These are phyloP conservation scores for Xylaria multiplex DNA, from an alignment of 2,329 filamentous ascomycete species.

Conservation along the genomic window DNA sequence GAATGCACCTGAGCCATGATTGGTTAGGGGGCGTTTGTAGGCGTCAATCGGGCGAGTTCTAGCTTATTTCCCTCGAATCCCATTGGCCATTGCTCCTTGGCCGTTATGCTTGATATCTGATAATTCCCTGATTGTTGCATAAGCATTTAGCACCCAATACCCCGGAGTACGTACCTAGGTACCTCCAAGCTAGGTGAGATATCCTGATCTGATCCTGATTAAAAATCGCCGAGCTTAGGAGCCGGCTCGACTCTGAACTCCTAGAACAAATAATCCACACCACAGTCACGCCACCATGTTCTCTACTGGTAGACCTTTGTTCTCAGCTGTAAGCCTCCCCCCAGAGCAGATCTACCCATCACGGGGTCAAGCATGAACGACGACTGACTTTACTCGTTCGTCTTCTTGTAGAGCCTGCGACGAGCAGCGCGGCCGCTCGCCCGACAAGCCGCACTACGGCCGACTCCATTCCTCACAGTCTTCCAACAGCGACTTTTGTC, in stretches of 20 bases:
- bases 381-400: conserved; percentile 2
- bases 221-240: conserved; percentile 20
- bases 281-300: conserved; percentile 42
- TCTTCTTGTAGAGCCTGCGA: conserved; percentile 54
- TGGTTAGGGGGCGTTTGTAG: conserved; percentile 29
- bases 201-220: conserved; percentile 24
- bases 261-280: conserved; percentile 30
- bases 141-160: conserved; percentile 2
- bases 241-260: not conserved
- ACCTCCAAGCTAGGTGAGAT: too few species aligned
- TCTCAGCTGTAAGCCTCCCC: conserved; percentile 41
- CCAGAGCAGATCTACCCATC: not conserved
- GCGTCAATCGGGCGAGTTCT: not conserved
- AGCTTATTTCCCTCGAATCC: conserved; percentile 12
- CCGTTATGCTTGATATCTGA: conserved; percentile 11
- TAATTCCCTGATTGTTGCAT: conserved; percentile 17
- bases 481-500: conserved; percentile 77
- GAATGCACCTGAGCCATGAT: conserved; percentile 37
- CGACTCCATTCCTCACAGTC: conserved; percentile 47
- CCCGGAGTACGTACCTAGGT: not conserved
- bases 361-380: not conserved
- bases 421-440: conserved; percentile 54
- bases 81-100: conserved; percentile 9
- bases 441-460: conserved; percentile 38
- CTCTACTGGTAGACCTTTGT: conserved; percentile 36